These are phyloP conservation scores for Ophiocordyceps polyrhachis-furcata DNA, from an alignment of 2,329 filamentous ascomycete species.

Conservation along the genomic window DNA sequence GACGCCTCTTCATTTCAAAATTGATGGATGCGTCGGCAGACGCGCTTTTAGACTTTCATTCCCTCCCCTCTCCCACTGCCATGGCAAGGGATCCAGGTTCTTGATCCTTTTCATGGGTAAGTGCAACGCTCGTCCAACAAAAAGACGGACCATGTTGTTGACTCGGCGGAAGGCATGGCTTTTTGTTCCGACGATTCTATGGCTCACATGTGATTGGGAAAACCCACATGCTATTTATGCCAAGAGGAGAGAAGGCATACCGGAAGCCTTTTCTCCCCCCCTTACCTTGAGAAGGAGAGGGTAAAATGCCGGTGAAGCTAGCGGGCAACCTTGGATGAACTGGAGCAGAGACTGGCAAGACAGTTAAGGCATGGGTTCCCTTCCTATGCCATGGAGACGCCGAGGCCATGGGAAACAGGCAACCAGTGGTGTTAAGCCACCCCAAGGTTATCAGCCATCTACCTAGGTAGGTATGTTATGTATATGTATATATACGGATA, in stretches of 20 bases:
- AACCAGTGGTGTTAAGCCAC: no score
- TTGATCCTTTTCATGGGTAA: not conserved
- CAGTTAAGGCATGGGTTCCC: not conserved
- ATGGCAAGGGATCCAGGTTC: not conserved
- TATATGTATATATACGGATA: no score
- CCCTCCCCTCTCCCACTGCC: not conserved
- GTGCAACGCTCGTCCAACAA: not conserved
- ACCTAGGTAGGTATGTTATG: no score
- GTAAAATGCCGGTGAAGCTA: not conserved
- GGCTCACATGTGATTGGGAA: not conserved
- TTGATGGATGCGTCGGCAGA: not conserved
- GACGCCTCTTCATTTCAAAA: not conserved
- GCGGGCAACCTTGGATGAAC: not conserved
- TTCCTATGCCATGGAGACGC: not conserved
- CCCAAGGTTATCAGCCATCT: no score
- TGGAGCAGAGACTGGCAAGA: not conserved
- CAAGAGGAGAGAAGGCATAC: no score
- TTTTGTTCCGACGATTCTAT: not conserved
- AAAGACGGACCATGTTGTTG: not conserved
- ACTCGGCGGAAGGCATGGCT: not conserved
- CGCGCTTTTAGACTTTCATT: not conserved
- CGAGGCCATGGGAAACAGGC: no score
- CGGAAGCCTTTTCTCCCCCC: not conserved
- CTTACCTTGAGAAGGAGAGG: not conserved
- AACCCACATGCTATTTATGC: not conserved